Evolutionary conservation across 164 flowering plant genomes (phyloP).

Genomic region (Vitis labrusca): DNA sequence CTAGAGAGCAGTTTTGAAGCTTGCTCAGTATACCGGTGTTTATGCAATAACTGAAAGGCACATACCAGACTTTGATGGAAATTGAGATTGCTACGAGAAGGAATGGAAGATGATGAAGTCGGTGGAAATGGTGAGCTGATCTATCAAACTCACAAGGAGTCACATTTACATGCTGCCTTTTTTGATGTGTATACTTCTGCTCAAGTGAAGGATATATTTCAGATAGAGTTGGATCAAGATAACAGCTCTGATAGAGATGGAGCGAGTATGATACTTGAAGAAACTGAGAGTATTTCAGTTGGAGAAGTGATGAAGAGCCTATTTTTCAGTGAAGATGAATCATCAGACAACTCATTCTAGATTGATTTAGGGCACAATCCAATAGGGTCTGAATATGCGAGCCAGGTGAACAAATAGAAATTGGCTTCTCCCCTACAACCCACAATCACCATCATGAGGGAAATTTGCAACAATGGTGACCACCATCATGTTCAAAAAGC

Average conservation of each 20-base stretch:
- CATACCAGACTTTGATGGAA: too few relatives aligned
- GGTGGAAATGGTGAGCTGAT: constrained; percentile 38
- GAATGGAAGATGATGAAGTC: constrained; percentile 44
- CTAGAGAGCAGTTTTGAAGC: too few relatives aligned
- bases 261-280: constrained; percentile 84
- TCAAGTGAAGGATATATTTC: constrained; percentile 86
- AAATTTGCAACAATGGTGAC: too few relatives aligned
- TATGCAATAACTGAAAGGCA: too few relatives aligned
- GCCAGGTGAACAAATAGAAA: constrained; percentile 42
- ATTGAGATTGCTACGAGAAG: constrained; percentile 2
- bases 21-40: too few relatives aligned
- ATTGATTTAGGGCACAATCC: constrained; percentile 94
- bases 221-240: constrained; percentile 74
- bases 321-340: constrained; percentile 86
- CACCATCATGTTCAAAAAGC: constrained; percentile 21
- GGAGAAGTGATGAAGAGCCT: constrained; percentile 93
- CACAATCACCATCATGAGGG: constrained; percentile 16
- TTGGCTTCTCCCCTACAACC: constrained; percentile 62
- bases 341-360: constrained; percentile 81
- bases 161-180: constrained; percentile 71
- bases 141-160: constrained; percentile 39
- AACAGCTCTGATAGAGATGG: constrained; percentile 81
- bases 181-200: constrained; percentile 81
- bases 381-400: constrained; percentile 48
- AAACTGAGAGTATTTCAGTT: constrained; percentile 71